phyloP scores from a whole-genome alignment of 1,139 yeast species.

The Williopsis jadinii region DNA sequence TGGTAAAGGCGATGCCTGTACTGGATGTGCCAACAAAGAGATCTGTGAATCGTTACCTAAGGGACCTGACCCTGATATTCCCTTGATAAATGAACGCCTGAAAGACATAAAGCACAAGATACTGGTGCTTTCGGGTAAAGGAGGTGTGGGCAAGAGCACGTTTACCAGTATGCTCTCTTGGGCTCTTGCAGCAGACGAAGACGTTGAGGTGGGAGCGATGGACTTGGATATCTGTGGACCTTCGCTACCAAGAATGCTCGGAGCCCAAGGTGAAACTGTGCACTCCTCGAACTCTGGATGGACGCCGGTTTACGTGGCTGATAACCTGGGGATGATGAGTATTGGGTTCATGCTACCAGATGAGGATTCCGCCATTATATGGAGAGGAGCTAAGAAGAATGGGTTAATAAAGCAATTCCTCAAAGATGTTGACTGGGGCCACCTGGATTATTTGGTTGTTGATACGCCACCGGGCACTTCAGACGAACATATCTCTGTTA shows the following conservation, averaged over 20 bases:
- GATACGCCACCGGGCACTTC: constrained; percentile 99
- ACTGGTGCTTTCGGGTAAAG: constrained; percentile 47
- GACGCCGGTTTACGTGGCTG: constrained; percentile 96
- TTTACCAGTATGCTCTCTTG: constrained; percentile 92
- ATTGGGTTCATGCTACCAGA: constrained; percentile 94
- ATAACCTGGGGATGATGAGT: constrained; percentile 91
- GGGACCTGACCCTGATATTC: constrained; percentile 95
- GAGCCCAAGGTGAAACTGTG: constrained; percentile 79
- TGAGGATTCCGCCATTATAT: constrained; percentile 87
- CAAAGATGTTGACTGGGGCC: constrained; percentile 96
- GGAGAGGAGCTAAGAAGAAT: constrained; percentile 96
- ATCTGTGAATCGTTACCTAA: constrained; percentile 85
- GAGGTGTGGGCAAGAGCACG: constrained; percentile 97
- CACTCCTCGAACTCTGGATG: constrained; percentile 91
- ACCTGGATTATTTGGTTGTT: constrained; percentile 78
- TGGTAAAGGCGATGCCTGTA: constrained; percentile 90
- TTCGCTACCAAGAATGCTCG: constrained; percentile 89
- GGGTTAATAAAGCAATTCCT: constrained; percentile 89
- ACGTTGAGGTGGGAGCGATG: constrained; percentile 89
- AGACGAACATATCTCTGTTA: constrained; percentile 91
- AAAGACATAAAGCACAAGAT: constrained; percentile 72
- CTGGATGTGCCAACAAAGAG: constrained; percentile 88
- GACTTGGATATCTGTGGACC: constrained; percentile 98
- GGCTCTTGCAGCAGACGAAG: constrained; percentile 90
- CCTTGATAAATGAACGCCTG: constrained; percentile 64